Evolutionary conservation across 768 basidiomycete genomes (phyloP), one percentile per base, ranked within the genome.

Genomic region (Boletus sp.): DNA sequence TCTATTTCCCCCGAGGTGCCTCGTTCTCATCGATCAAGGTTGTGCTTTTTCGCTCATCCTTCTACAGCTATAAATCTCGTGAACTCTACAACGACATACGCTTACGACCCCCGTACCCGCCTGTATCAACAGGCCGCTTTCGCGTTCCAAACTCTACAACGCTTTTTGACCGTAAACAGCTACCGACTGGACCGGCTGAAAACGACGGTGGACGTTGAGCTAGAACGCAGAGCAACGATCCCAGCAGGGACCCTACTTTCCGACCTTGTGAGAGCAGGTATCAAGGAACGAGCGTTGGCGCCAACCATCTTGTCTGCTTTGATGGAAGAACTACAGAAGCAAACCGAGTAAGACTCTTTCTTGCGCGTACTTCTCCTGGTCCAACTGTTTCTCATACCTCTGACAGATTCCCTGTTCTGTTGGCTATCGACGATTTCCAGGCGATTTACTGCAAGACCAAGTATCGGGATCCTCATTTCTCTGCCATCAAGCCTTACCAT

Each of bases 381-480:
- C 15, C 5, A 17, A 33, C 34, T 25, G 15, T 21, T 46, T 38
- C 21, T 37, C 43, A 48, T 51, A 49, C 17, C 25, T 47, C 47
- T 21, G 50, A 10, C 54, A 93, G 91, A 41, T 74, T 77, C 62
- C 92, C 92, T 0, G 87, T 96, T 2, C 67, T 97, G 7, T 73
- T 95, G 30, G 93, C 93, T 0, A 76, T 95, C 1, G 94, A 97
- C 59, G 93, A 96, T 61, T 83, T 91, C 68, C 94, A 96, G 68
- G 79, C 90, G 0, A 70, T 97, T 25, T 93, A 90, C 63, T 75
- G 80, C 64, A 74, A 71, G 41, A 82, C 87, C 0, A 64, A 73
- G 27, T 95, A 95, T 72, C 81, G 83, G 25, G 85, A 90, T 53
- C 88, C 88, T 13, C 83, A 85, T 40, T 91, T 84, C 70, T 74